Base-by-base conservation (phyloP, 2,329 filamentous ascomycete species). In the Dothistroma septosporum region DNA sequence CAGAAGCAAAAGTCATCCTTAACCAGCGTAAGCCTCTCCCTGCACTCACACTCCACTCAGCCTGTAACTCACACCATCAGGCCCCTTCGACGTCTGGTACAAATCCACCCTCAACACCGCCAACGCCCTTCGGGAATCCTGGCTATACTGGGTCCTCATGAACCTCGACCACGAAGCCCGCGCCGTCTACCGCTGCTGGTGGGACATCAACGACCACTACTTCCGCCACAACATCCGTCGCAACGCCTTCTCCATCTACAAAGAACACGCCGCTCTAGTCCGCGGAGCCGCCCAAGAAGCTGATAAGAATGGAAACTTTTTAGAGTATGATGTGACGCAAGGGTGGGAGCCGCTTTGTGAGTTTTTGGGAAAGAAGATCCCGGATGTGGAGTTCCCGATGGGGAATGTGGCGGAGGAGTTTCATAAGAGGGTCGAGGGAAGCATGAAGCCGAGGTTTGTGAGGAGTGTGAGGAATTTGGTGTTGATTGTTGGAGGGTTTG, bases 1-100 rank as follows among this genome's bases (percentile, higher is more conserved):
- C 53, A 2, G 53, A 55, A 55, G 53, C 53, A 8, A 55, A 55
- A 32, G 61, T 70, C 14, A 60, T 72, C 6, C 35, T 55, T 11
- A 55, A 55, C 33, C 47, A 50, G n/a, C 47, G 41, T 44, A 44
- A 44, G 37, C 37, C n/a, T 16, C 37, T 7, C 16, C 10, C n/a
- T n/a, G n/a, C n/a, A n/a, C n/a, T n/a, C n/a, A n/a, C n/a, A n/a
- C n/a, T n/a, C n/a, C n/a, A n/a, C n/a, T n/a, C n/a, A n/a, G n/a
- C n/a, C n/a, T n/a, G n/a, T n/a, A n/a, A n/a, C n/a, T n/a, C n/a
- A n/a, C n/a, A n/a, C n/a, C n/a, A n/a, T n/a, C n/a, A 35, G 33
- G 53, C 21, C 21, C 21, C 31, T 55, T 55, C 53, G 21, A 55
- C 21, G 14, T 24, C n/a, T 55, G 53, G 53, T 55, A 44, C 53